phyloP scores from a whole-genome alignment of 2,329 filamentous ascomycete genomes.

The Trichoderma afroharzianum region DNA sequence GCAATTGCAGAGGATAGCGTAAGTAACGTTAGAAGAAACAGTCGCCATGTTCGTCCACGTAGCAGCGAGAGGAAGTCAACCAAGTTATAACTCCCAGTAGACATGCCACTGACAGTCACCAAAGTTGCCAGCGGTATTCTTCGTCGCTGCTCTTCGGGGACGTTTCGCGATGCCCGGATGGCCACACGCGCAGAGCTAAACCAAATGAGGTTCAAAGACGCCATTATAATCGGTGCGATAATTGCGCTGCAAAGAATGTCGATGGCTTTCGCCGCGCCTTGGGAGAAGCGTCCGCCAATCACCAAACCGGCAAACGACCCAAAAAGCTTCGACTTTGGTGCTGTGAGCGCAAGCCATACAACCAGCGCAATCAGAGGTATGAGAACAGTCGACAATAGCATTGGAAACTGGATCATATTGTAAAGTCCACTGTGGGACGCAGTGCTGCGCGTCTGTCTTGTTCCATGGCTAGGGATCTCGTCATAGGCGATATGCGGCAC shows the following conservation, averaged over 20 bases:
- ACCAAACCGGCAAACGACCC: neutral
- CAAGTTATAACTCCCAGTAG: neutral
- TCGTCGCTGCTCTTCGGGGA: neutral
- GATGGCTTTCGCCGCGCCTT: neutral
- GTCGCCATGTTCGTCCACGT: neutral
- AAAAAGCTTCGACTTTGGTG: neutral
- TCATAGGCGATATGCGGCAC: neutral
- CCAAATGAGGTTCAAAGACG: neutral
- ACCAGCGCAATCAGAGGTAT: neutral
- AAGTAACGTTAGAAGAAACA: neutral
- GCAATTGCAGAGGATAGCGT: neutral
- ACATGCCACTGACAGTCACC: neutral
- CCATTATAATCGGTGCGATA: neutral
- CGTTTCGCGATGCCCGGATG: neutral
- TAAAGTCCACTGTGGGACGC: neutral
- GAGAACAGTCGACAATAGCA: neutral
- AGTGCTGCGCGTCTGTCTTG: neutral
- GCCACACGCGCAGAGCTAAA: neutral
- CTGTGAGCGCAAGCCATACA: neutral
- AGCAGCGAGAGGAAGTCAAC: neutral
- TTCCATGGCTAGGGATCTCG: neutral
- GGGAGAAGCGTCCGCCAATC: neutral
- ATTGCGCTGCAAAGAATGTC: neutral
- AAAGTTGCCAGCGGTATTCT: neutral
- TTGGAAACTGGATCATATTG: neutral